Evolutionary conservation across 805 yeast genomes (phyloP), one percentile per base, ranked within the genome.

Genomic region (Teunomyces cretensis): DNA sequence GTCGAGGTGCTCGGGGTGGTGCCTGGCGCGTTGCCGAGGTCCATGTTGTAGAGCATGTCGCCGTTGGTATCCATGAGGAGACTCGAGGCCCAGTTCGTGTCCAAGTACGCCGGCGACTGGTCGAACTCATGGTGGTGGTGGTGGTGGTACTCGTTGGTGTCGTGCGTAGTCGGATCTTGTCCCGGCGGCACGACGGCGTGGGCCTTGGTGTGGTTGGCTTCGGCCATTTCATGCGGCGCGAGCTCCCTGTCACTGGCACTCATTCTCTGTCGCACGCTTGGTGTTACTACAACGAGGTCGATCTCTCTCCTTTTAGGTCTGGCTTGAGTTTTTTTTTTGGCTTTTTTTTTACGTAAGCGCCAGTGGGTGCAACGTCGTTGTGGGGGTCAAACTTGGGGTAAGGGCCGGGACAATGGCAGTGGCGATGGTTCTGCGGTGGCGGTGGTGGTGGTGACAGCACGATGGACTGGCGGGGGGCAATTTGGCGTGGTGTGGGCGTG

Each of bases 31-130:
- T 41, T 33, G 50, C 28, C 53, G 30, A 70, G 58, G 35, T 69
- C 72, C 53, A 69, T 60, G 42, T 58, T 62, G 41, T 65, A 66
- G 13, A 68, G 52, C 43, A 67, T 51, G 12, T 67, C 70, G 35
- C 55, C 50, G 36, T 46, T 48, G 6, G 64, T 55, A 24, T 67
- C 74, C 60, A 68, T 61, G 26, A 70, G 44, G 27, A 68, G 46
- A 32, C 58, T 57, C 22, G 63, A 55, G 3, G 69, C 62, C 76
- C 76, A 70, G 52, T 58, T 52, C 6, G 56, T 35, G 40, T 62
- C 67, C n/a, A 58, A 45, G 36, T 57, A 55, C 27, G 19, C 14
- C 26, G 51, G 42, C 13, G 47, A 38, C 11, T 44, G 43, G 15
- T 37, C 49, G 15, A 42, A 45, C 27, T 42, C 42, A 24, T 36